A percentile compares a stretch with the other conserved stretches of the same genome.
These are phyloP conservation scores for Chaetothyriales sp. DNA, from an alignment of 2,329 filamentous ascomycete genomes.

Conservation along the genomic window DNA sequence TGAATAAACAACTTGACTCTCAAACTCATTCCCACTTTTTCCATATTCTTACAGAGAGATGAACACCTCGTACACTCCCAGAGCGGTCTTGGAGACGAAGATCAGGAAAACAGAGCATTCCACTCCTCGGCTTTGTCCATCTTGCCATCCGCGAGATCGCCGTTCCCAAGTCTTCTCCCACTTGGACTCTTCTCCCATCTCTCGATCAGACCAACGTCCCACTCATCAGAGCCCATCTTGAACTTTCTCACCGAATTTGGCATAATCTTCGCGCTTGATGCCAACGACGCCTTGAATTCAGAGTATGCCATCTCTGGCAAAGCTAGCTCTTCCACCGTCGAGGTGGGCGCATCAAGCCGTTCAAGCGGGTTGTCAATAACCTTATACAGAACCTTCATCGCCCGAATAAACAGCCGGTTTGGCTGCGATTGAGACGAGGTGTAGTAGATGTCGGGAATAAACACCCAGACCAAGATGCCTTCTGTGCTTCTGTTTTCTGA, in stretches of 20 bases:
- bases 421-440: constrained; percentile 28
- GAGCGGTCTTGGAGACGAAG: too few relatives aligned
- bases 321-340: constrained; percentile 36
- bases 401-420: constrained; percentile 27
- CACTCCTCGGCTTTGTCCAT: background rate
- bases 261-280: constrained; percentile 30
- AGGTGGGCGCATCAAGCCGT: constrained; percentile 24
- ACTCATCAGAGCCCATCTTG: constrained; percentile 25
- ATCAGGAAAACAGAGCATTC: background rate
- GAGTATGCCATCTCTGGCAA: constrained; percentile 19
- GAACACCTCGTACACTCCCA: too few relatives aligned
- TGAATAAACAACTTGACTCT: background rate
- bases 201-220: constrained; percentile 39
- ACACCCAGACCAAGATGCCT: constrained; percentile 36
- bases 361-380: constrained; percentile 20
- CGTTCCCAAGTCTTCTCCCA: background rate
- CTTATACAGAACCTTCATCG: constrained; percentile 44
- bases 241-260: constrained; percentile 37
- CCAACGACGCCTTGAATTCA: constrained; percentile 22
- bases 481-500: background rate
- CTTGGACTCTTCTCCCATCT: constrained; percentile 24
- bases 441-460: constrained; percentile 44
- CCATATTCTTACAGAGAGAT: background rate
- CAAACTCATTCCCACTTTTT: background rate
- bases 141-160: background rate